A percentile compares a stretch with the other conserved stretches of the same genome.
Evolutionary conservation across 306 rosid genomes (phyloP).

Genomic region (Cucumis hystrix): DNA sequence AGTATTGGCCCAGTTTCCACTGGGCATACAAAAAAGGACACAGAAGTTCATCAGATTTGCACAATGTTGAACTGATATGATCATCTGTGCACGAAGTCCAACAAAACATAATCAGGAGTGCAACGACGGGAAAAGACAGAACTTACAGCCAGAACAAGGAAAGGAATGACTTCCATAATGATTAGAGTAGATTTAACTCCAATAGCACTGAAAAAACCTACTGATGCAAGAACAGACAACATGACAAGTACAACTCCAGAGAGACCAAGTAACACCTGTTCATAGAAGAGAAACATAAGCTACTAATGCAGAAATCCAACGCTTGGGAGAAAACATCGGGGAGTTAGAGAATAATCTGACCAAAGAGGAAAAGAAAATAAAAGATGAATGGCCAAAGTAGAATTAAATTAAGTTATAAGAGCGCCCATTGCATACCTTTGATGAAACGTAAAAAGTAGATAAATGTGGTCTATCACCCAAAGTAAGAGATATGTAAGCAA

Average conservation of each 20-base stretch:
- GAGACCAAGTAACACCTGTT: conserved; percentile 88
- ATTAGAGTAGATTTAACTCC: conserved; percentile 91
- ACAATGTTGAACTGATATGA: not conserved
- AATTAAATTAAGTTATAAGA: not conserved
- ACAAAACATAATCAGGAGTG: not conserved
- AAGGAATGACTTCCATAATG: conserved; percentile 98
- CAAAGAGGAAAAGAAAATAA: not conserved
- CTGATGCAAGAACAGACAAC: conserved; percentile 94
- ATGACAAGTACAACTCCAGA: conserved; percentile 84
- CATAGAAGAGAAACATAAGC: conserved; percentile 12
- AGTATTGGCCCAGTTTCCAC: not conserved
- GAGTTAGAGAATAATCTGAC: not conserved
- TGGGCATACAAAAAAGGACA: not conserved
- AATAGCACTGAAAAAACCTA: conserved; percentile 78
- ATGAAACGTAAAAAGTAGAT: conserved; percentile 69
- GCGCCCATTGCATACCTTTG: conserved; percentile 53
- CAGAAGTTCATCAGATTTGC: not conserved
- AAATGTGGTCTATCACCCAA: conserved; percentile 67
- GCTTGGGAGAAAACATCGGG: not conserved
- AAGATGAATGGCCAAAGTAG: not conserved
- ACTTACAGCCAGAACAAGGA: conserved; percentile 98
- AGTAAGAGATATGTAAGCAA: conserved; percentile 92
- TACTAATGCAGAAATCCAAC: conserved; percentile 3
- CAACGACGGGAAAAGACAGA: conserved; percentile 2
- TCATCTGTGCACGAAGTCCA: not conserved